A percentile compares a stretch with the other conserved stretches of the same genome.
Evolutionary conservation across 1,284 basidiomycete species (phyloP).

Genomic region (Irpex lacteus): DNA sequence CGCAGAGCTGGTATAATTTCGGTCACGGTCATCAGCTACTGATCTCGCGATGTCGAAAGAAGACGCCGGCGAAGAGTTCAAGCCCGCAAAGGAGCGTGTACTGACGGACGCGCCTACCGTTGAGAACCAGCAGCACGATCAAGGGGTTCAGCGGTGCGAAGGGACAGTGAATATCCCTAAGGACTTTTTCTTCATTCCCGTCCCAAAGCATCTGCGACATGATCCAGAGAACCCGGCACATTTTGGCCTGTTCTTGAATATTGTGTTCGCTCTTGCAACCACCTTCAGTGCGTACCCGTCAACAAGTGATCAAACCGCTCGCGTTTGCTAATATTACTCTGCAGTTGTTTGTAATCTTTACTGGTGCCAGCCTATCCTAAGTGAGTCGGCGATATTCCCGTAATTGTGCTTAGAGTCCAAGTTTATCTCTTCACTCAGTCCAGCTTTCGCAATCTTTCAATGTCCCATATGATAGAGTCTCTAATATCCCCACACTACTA

Average conservation of each 20-base stretch:
- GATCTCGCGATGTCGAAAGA: background rate
- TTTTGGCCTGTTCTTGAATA: slow-evolving; percentile 61
- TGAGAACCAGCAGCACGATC: background rate
- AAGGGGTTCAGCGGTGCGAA: background rate
- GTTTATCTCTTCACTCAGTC: slow-evolving; percentile 33
- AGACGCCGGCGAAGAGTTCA: background rate
- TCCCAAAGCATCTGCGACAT: slow-evolving; percentile 60
- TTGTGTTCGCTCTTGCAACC: slow-evolving; percentile 63
- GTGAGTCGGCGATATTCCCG: slow-evolving; percentile 33
- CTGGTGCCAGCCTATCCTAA: slow-evolving; percentile 71
- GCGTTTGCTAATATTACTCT: background rate
- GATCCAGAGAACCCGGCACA: slow-evolving; percentile 55
- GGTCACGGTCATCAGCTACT: background rate
- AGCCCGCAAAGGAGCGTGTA: background rate
- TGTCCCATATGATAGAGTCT: slow-evolving; percentile 56
- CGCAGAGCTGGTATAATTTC: background rate
- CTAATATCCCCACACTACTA: slow-evolving; percentile 48
- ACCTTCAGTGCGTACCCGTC: slow-evolving; percentile 45
- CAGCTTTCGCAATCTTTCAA: slow-evolving; percentile 51
- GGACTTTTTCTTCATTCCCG: slow-evolving; percentile 67
- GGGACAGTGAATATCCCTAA: background rate
- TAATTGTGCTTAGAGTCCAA: background rate
- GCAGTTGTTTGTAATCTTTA: slow-evolving; percentile 64
- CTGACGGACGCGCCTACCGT: background rate
- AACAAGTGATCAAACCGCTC: background rate